Percentiles rank a stretch among this genome's conserved stretches.
These are phyloP conservation scores for Epichloe festucae DNA, from an alignment of 2,329 filamentous ascomycete genomes.

Conservation along the genomic window DNA sequence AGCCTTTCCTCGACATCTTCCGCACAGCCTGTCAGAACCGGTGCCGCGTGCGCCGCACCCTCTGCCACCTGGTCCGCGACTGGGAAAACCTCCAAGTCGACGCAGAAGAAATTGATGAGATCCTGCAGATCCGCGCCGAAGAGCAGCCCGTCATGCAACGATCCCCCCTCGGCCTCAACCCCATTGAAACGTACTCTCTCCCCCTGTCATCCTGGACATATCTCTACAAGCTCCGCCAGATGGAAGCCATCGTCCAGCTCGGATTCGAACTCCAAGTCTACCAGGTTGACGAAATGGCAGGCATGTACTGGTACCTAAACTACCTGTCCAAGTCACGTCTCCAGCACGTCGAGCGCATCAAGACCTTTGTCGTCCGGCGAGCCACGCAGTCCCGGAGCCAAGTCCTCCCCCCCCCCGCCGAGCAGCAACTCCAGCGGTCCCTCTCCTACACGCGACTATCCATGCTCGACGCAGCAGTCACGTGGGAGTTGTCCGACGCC, in stretches of 20 bases:
- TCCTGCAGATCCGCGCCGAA: constrained; percentile 46
- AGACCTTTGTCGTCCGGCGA: constrained; percentile 43
- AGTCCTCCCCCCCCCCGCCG: constrained; percentile 15
- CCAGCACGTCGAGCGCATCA: constrained; percentile 61
- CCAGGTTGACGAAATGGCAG: constrained; percentile 66
- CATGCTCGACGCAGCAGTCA: constrained; percentile 52
- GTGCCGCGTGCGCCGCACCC: constrained; percentile 75
- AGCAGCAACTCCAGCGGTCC: constrained; percentile 34
- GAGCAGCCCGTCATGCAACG: constrained; percentile 46
- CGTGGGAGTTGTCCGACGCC: constrained; percentile 41
- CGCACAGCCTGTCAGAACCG: constrained; percentile 81
- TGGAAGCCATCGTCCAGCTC: constrained; percentile 78
- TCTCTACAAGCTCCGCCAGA: constrained; percentile 76
- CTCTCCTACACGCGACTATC: constrained; percentile 45
- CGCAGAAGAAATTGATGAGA: constrained; percentile 62
- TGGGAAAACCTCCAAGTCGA: constrained; percentile 78
- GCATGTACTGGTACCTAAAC: constrained; percentile 86
- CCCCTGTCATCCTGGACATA: constrained; percentile 79
- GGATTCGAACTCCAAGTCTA: constrained; percentile 93
- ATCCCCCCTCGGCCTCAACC: constrained; percentile 20
- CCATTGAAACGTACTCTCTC: constrained; percentile 50
- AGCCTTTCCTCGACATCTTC: constrained; percentile 73
- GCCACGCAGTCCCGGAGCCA: constrained; percentile 17
- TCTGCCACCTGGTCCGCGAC: constrained; percentile 70
- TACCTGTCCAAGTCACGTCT: constrained; percentile 56